Base-by-base conservation (phyloP, 306 rosid species). In the Acacia melanoxylon region DNA sequence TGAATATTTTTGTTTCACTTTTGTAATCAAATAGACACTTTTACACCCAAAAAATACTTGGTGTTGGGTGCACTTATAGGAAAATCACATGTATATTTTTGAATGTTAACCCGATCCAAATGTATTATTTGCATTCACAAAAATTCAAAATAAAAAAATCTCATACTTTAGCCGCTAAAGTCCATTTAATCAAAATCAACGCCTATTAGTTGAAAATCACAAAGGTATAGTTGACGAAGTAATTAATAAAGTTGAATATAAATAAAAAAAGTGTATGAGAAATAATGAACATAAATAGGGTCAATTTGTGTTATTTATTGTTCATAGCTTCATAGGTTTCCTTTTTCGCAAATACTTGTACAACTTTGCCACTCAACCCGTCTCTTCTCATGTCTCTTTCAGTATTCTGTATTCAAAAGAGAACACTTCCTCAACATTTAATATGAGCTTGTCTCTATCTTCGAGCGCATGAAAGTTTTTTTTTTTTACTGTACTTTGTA, bases 341-440 rank as follows among this genome's bases (percentile, higher is more conserved):
- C 35, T 59, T 54, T 75, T 22, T 13, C 41, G 2, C 61, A 73
- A 45, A 62, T 72, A 72, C 80, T 81, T 76, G 72, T 22, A 61
- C 79, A 70, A 70, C 81, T 84, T 84, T 20, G 74, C 61, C 68
- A 84, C 84, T 84, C 87, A 80, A 70, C 71, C 72, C 71, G 71
- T 70, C 82, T 37, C 70, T 37, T 58, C 75, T 44, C 3, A 45
- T 68, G 40, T 61, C 42, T 41, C 20, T 54, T n/a, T 56, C 56
- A 42, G 33, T 5, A 74, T 29, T 61, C 66, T 10, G 5, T 2
- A 13, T 52, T 73, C 72, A 52, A 79, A 49, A 52, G 13, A 17
- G 5, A 19, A 14, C 72, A 56, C 66, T 66, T 31, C 54, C 10
- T 78, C 15, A 2, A 22, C 35, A 40, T 44, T 78, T 41, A 24